Percentiles rank a stretch among this genome's conserved stretches.
These are phyloP conservation scores for Boletus sp. DNA, from an alignment of 768 basidiomycete genomes.

Conservation along the genomic window DNA sequence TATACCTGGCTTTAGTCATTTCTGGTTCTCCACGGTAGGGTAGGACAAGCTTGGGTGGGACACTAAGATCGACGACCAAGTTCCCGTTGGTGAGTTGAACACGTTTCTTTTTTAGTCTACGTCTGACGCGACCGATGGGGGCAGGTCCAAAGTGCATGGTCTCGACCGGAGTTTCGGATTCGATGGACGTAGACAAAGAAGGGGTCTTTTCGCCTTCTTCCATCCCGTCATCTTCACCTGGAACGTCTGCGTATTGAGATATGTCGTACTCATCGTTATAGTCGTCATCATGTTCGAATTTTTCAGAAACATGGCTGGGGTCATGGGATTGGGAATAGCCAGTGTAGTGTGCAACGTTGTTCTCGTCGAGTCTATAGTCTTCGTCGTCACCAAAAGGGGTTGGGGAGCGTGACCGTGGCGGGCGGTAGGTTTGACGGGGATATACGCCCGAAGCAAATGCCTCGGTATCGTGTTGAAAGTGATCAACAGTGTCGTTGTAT, in stretches of 20 bases:
- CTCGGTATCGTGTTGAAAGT: conserved; percentile 63
- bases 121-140: conserved; percentile 70
- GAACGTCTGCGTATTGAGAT: conserved; percentile 28
- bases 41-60: conserved; percentile 81
- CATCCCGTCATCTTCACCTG: conserved; percentile 17
- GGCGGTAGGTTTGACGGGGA: conserved; percentile 44
- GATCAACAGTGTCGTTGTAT: conserved; percentile 40
- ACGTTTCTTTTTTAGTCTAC: conserved; percentile 76
- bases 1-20: conserved; percentile 72
- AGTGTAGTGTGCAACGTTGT: conserved; percentile 55
- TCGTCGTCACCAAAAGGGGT: conserved; percentile 74
- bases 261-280: conserved; percentile 30
- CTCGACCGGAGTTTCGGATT: conserved; percentile 53
- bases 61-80: conserved; percentile 77
- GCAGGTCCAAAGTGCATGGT: conserved; percentile 88
- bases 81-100: conserved; percentile 87
- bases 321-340: conserved; percentile 32
- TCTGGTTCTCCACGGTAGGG: conserved; percentile 69
- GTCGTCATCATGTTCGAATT: conserved; percentile 12
- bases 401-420: conserved; percentile 69
- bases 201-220: conserved; percentile 25
- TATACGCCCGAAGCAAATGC: conserved; percentile 65
- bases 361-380: conserved; percentile 57
- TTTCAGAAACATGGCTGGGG: conserved; percentile 22
- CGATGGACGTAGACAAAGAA: conserved; percentile 29